Conservation (phyloP, 2,329 filamentous ascomycete genomes). For the Fonsecaea monophora region DNA sequence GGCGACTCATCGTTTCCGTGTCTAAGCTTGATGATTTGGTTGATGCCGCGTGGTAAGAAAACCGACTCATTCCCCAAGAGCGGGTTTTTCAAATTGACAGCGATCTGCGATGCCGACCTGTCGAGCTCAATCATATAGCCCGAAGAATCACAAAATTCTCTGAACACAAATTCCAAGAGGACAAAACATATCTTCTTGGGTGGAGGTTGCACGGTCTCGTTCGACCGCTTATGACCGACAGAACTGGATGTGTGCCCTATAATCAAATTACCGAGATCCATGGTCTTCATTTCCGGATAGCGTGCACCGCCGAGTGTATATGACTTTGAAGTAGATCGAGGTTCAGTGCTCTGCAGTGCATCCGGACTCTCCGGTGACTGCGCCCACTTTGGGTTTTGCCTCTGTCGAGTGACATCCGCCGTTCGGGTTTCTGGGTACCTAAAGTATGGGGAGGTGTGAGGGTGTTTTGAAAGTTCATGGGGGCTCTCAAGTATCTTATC, state of each 20-base stretch:
- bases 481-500: constrained; percentile 29
- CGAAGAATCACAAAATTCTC: neutral
- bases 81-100: constrained; percentile 20
- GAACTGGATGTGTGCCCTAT: neutral
- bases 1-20: constrained; percentile 7
- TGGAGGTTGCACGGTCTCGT: neutral
- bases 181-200: constrained; percentile 12
- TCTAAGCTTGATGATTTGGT: constrained; percentile 24
- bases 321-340: neutral
- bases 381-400: neutral
- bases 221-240: neutral
- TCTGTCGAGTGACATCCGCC: neutral
- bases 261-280: constrained; percentile 4
- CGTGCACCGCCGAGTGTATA: neutral
- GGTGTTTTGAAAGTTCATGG: neutral
- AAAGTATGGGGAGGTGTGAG: constrained; percentile 26
- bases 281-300: neutral
- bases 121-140: constrained; percentile 28
- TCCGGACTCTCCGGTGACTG: constrained; percentile 28
- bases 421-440: neutral
- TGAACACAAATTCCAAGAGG: constrained; percentile 23
- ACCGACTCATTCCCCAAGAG: constrained; percentile 24
- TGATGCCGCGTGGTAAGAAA: constrained; percentile 5
- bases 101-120: constrained; percentile 14
- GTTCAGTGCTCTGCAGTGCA: constrained; percentile 22